Conservation (phyloP, 768 basidiomycete genomes). For the Phylloporus sp. region DNA sequence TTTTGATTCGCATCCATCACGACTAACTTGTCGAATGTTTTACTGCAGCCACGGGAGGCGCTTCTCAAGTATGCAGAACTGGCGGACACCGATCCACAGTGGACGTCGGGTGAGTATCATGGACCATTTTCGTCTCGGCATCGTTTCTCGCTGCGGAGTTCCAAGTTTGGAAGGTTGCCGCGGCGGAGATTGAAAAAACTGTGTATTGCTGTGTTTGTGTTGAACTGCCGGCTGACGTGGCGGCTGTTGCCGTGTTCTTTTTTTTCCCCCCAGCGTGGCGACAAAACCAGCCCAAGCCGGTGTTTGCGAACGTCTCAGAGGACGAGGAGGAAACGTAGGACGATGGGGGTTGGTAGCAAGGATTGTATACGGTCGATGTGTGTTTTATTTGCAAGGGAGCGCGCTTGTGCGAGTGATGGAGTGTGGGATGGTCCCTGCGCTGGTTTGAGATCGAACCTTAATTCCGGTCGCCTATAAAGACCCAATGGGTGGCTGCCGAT, state of each 20-base stretch:
- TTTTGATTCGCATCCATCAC: conserved; percentile 10
- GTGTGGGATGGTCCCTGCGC: conserved; percentile 62
- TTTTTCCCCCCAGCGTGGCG: conserved; percentile 74
- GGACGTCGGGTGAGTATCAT: conserved; percentile 77
- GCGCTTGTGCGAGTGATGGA: conserved; percentile 18
- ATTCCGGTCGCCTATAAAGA: conserved; percentile 77
- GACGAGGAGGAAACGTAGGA: conserved; percentile 54
- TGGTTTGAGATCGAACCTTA: conserved; percentile 77
- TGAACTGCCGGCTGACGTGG: conserved; percentile 53
- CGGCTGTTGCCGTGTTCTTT: conserved; percentile 40
- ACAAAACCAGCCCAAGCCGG: conserved; percentile 78
- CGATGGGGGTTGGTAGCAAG: conserved; percentile 20
- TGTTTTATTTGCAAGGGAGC: conserved; percentile 6
- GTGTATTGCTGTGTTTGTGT: conserved; percentile 31
- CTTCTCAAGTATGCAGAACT: conserved; percentile 85
- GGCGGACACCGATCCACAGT: conserved; percentile 74
- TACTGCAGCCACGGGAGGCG: conserved; percentile 85
- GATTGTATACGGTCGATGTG: conserved; percentile 3
- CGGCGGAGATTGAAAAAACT: conserved; percentile 28
- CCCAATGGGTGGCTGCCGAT: conserved; percentile 61
- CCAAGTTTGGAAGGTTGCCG: conserved; percentile 26
- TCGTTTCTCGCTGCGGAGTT: conserved; percentile 27
- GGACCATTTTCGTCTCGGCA: conserved; percentile 10
- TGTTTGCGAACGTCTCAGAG: conserved; percentile 63
- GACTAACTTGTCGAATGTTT: conserved; percentile 25